Evolutionary conservation across 768 basidiomycete species (phyloP).

Genomic region (Rhizopogon vinicolor): DNA sequence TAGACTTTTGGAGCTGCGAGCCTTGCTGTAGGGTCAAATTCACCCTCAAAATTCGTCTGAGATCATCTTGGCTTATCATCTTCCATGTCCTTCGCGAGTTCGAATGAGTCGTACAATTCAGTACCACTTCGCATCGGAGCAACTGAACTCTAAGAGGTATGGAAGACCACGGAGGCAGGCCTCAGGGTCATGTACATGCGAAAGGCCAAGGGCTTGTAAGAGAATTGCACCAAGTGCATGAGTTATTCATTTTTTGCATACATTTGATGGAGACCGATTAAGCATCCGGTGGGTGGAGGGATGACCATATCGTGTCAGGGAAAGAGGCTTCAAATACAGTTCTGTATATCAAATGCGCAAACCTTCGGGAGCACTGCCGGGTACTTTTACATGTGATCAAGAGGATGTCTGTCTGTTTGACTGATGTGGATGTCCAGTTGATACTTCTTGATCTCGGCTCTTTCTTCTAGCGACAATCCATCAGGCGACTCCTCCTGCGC

Average conservation of each 20-base stretch:
- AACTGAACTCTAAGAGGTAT: background rate
- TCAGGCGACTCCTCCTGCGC: slow-evolving; percentile 25
- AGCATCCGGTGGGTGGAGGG: background rate
- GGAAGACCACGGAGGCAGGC: background rate
- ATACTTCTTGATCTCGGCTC: slow-evolving; percentile 15
- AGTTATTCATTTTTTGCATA: background rate
- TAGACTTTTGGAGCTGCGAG: slow-evolving; percentile 56
- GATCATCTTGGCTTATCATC: background rate
- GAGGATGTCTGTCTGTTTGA: slow-evolving; percentile 67
- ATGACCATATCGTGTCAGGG: background rate
- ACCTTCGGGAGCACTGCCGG: slow-evolving; percentile 7
- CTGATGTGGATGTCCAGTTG: slow-evolving; percentile 66
- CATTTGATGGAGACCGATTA: background rate
- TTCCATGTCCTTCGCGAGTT: background rate
- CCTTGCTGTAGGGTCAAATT: too few relatives aligned
- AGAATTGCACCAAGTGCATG: background rate
- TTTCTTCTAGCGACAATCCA: slow-evolving; percentile 31
- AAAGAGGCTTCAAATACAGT: background rate
- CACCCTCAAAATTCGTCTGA: background rate
- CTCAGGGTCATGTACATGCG: background rate
- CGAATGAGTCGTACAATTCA: background rate
- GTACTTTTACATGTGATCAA: slow-evolving; percentile 50
- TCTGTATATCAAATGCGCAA: slow-evolving; percentile 15
- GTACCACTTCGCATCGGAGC: background rate
- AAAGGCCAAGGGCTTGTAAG: background rate